Evolutionary conservation across 202 grass and related monocot species (phyloP).

Genomic region (Alloteropsis angusta): DNA sequence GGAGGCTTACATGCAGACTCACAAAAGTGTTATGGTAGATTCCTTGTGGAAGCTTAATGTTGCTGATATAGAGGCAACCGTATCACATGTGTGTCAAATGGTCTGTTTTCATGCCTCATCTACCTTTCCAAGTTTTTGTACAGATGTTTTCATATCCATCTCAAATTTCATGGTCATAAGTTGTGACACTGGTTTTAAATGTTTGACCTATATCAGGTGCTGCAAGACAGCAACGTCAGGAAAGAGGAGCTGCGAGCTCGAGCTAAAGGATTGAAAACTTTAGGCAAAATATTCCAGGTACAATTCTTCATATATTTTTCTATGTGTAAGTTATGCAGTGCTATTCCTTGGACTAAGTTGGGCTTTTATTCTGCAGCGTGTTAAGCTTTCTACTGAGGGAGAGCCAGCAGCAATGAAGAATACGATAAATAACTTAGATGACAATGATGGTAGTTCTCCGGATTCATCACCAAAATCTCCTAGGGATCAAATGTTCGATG

Average conservation of each 20-base stretch:
- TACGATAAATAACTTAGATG: conserved; percentile 48
- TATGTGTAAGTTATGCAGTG: conserved; percentile 16
- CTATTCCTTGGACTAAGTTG: conserved; percentile 21
- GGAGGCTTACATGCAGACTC: conserved; percentile 62
- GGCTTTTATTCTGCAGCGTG: conserved; percentile 32
- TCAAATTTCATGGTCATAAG: not conserved
- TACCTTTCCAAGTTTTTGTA: not conserved
- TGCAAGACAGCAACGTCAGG: conserved; percentile 61
- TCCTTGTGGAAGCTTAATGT: conserved; percentile 98
- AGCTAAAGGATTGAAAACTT: conserved; percentile 92
- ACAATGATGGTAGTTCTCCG: conserved; percentile 52
- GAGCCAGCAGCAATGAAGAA: conserved; percentile 41
- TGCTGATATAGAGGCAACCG: conserved; percentile 86
- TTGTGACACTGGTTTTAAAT: conserved; percentile 13
- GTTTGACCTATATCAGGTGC: conserved; percentile 44
- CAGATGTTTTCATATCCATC: not conserved
- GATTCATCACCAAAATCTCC: conserved; percentile 53
- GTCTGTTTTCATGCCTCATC: conserved; percentile 30
- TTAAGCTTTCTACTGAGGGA: conserved; percentile 48
- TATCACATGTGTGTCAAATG: conserved; percentile 84
- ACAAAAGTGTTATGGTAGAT: conserved; percentile 84
- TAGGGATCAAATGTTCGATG: conserved; percentile 38
- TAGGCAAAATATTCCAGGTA: conserved; percentile 95
- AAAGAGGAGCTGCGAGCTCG: conserved; percentile 80
- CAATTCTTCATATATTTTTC: not conserved